Evolutionary conservation across 495 filamentous ascomycete species (phyloP), one percentile per base, ranked within the genome.

Genomic region (Tuber aestivum): DNA sequence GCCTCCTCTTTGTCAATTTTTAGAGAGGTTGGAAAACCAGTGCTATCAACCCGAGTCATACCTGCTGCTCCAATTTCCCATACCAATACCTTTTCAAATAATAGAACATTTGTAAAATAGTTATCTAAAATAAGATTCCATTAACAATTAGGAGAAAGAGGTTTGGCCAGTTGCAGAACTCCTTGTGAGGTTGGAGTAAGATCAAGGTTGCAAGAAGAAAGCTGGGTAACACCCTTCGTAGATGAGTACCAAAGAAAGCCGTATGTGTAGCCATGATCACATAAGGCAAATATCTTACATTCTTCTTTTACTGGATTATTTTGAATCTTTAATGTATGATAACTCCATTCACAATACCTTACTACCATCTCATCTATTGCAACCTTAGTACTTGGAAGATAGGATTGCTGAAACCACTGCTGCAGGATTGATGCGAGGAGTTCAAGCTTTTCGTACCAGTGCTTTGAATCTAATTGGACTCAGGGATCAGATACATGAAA

Each of bases 291-390:
- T 20, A 45, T 45, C 44, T 45, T 45, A 1, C 6, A 45, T 6
- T 6, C 44, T 10, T 45, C 16, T 20, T 45, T 45, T n/a, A n/a
- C n/a, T 18, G 45, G 70, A 18, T 78, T 76, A 21, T 76, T 73
- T 70, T 35, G 48, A 2, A 44, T 73, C 27, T 76, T 78, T 8
- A 76, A 48, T n/a, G 70, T 76, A 70, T 78, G 61, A 9, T n/a
- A n/a, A n/a, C n/a, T n/a, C n/a, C n/a, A n/a, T n/a, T n/a, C n/a
- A n/a, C n/a, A n/a, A n/a, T n/a, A n/a, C n/a, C n/a, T n/a, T n/a
- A n/a, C n/a, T n/a, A n/a, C n/a, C n/a, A n/a, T n/a, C n/a, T n/a
- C n/a, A n/a, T n/a, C n/a, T n/a, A n/a, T n/a, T n/a, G n/a, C n/a
- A n/a, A n/a, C n/a, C n/a, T n/a, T n/a, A n/a, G n/a, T n/a, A n/a